Evolutionary conservation across 2,329 filamentous ascomycete species (phyloP).

Genomic region (Stagonosporopsis vannaccii): DNA sequence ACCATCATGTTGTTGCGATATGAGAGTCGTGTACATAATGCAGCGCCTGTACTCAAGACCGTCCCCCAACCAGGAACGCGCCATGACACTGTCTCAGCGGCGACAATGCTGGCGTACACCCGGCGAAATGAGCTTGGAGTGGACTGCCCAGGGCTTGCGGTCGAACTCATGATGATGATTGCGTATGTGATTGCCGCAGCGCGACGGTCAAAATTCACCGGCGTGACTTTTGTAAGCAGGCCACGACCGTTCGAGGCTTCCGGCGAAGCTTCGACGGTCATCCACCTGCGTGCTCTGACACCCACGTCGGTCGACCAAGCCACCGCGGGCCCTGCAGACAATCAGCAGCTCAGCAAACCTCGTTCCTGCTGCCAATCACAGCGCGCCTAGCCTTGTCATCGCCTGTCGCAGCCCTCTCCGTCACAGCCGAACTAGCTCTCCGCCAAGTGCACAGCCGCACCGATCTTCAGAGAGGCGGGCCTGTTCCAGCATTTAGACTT

Average conservation of each 20-base stretch:
- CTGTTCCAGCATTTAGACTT: constrained; percentile 20
- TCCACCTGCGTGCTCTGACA: constrained; percentile 3
- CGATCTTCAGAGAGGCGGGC: constrained; percentile 17
- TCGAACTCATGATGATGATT: neutral
- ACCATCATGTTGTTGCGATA: neutral
- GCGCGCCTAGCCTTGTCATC: constrained; percentile 9
- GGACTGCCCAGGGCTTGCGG: neutral
- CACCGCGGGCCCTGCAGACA: constrained; percentile 12
- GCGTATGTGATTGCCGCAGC: neutral
- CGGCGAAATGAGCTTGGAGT: neutral
- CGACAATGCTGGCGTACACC: neutral
- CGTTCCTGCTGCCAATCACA: constrained; percentile 12
- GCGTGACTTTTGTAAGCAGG: constrained; percentile 2
- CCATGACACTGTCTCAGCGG: neutral
- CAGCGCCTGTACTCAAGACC: neutral
- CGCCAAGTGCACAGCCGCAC: constrained; percentile 22
- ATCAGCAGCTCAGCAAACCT: constrained; percentile 15
- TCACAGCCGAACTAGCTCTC: constrained; percentile 14
- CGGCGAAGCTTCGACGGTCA: constrained; percentile 10
- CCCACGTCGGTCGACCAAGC: constrained; percentile 14
- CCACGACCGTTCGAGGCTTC: neutral
- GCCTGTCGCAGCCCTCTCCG: constrained; percentile 13
- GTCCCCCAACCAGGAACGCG: neutral
- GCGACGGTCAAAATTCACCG: constrained; percentile 7
- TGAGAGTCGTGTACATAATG: neutral